A percentile compares a stretch with the other conserved stretches of the same genome.
These are phyloP conservation scores for Clathrospora elynae DNA, from an alignment of 2,329 filamentous ascomycete genomes.

Conservation along the genomic window DNA sequence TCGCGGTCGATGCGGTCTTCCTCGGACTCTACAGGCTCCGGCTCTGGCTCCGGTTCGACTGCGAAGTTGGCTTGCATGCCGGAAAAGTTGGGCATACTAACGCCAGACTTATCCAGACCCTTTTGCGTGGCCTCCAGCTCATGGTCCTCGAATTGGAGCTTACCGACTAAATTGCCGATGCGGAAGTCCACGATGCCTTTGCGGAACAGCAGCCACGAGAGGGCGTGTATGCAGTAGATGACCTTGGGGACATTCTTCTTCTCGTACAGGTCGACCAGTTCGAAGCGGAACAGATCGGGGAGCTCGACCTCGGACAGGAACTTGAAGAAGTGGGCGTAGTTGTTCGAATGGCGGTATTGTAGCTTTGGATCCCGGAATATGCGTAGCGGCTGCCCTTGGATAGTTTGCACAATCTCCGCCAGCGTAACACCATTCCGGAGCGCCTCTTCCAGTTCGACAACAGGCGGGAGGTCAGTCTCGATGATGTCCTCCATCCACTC, in stretches of 20 bases:
- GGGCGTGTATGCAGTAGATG: constrained; percentile 96
- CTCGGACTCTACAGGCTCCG: constrained; percentile 78
- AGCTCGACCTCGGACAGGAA: constrained; percentile 90
- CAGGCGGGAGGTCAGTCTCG: constrained; percentile 81
- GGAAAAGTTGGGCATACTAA: constrained; percentile 96
- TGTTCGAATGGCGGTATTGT: constrained; percentile 95
- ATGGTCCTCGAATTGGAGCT: constrained; percentile 96
- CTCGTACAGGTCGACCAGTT: constrained; percentile 96
- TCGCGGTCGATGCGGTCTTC: constrained; percentile 86
- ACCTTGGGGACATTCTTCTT: constrained; percentile 99
- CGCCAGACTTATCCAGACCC: constrained; percentile 90
- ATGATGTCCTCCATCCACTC: constrained; percentile 98
- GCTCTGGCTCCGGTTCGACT: constrained; percentile 79
- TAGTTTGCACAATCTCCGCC: constrained; percentile 88
- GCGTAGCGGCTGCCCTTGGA: constrained; percentile 74
- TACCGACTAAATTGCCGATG: constrained; percentile 94
- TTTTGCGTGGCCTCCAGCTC: constrained; percentile 97
- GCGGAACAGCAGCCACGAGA: constrained; percentile 95
- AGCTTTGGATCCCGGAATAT: constrained; percentile 87
- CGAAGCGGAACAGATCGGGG: constrained; percentile 94
- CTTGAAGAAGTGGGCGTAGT: constrained; percentile 94
- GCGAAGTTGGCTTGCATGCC: constrained; percentile 97
- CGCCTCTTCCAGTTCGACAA: constrained; percentile 91
- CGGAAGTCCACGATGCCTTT: constrained; percentile 95
- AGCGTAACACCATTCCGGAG: constrained; percentile 91